phyloP scores from a whole-genome alignment of 202 grass and related monocot genomes.

The Zoysia matrella region DNA sequence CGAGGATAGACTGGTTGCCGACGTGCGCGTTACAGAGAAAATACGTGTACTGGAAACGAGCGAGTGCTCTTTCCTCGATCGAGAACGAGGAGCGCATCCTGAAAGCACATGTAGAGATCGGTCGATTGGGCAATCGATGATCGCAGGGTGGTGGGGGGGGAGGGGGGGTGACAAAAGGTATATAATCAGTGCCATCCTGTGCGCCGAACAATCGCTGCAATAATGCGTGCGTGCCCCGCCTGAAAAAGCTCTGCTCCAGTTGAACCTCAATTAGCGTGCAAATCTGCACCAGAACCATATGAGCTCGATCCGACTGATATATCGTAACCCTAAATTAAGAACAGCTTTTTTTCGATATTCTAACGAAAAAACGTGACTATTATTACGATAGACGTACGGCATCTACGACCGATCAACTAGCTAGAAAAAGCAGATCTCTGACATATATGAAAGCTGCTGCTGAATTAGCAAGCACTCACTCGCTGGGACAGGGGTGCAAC shows the following conservation, averaged over 20 bases:
- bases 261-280: conserved; percentile 18
- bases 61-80: conserved; percentile 28
- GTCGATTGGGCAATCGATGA: conserved; percentile 42
- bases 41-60: conserved; percentile 23
- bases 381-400: background rate
- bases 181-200: conserved; percentile 54
- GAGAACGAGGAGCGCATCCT: background rate
- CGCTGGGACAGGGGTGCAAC: conserved; percentile 30
- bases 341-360: background rate
- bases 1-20: conserved; percentile 23
- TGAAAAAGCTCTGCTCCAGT: conserved; percentile 32
- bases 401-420: conserved; percentile 18
- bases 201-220: conserved; percentile 61
- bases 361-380: background rate
- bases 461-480: conserved; percentile 52
- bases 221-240: conserved; percentile 42
- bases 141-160: background rate
- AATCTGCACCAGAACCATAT: conserved; percentile 1
- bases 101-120: conserved; percentile 27
- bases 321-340: background rate
- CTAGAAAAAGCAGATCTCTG: conserved; percentile 40
- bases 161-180: conserved; percentile 45
- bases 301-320: background rate
- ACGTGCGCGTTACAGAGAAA: conserved; percentile 43
- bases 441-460: conserved; percentile 45